Evolutionary conservation across 768 basidiomycete genomes (phyloP).

Genomic region (Termitomyces sp.): DNA sequence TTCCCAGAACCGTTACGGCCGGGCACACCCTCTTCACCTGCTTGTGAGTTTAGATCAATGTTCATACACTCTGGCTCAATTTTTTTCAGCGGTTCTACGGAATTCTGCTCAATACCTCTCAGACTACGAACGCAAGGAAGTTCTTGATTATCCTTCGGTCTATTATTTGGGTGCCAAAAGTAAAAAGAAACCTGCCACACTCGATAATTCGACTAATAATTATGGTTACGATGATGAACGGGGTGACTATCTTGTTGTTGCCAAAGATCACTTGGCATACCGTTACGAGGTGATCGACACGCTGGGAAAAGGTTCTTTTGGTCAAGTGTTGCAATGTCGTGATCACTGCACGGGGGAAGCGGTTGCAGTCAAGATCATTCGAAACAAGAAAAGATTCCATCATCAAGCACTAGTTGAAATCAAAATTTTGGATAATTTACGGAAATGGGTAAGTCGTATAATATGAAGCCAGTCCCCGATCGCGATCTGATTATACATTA

Average conservation of each 20-base stretch:
- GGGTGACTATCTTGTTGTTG: constrained; percentile 90
- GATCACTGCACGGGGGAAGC: constrained; percentile 94
- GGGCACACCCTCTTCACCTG: constrained; percentile 54
- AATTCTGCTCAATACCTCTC: constrained; percentile 69
- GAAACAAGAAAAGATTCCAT: constrained; percentile 98
- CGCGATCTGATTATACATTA: constrained; percentile 1
- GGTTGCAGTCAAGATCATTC: constrained; percentile 98
- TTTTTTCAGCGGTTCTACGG: constrained; percentile 53
- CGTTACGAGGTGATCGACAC: constrained; percentile 94
- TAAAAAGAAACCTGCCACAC: constrained; percentile 77
- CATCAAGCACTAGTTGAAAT: constrained; percentile 99
- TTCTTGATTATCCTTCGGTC: constrained; percentile 79
- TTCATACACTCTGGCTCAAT: constrained; percentile 4
- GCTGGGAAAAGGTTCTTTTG: constrained; percentile 97
- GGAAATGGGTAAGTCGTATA: constrained; percentile 82
- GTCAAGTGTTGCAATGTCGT: constrained; percentile 92
- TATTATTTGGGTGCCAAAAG: constrained; percentile 78
- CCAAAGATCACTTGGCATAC: constrained; percentile 90
- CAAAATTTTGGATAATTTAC: constrained; percentile 93
- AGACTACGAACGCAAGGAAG: constrained; percentile 86
- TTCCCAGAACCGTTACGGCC: constrained; percentile 91
- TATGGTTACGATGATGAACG: constrained; percentile 97
- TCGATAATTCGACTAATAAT: constrained; percentile 75
- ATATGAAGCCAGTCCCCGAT: neutral
- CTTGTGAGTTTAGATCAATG: constrained; percentile 44